A percentile compares a stretch with the other conserved stretches of the same genome.
These are phyloP conservation scores for Pezicula neosporulosa DNA, from an alignment of 2,329 filamentous ascomycete species.

Conservation along the genomic window DNA sequence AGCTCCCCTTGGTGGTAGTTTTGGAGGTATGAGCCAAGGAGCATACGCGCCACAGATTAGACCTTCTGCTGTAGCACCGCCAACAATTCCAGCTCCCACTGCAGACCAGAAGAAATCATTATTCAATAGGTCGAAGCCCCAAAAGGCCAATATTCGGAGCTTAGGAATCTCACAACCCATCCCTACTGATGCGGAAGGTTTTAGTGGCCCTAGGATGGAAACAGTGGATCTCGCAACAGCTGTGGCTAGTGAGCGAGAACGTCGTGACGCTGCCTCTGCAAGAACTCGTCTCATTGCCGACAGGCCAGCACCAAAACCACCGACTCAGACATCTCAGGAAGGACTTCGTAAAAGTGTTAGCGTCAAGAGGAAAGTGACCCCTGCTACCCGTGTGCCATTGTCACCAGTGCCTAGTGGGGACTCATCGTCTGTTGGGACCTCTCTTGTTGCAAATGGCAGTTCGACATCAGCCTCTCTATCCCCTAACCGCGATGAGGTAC, in stretches of 20 bases:
- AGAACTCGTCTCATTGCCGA: slow-evolving; percentile 19
- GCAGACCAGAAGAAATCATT: slow-evolving; percentile 19
- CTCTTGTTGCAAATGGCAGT: slow-evolving; percentile 16
- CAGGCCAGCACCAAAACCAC: slow-evolving; percentile 18
- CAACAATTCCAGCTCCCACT: slow-evolving; percentile 2
- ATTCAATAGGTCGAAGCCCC: slow-evolving; percentile 19
- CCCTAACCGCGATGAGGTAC: slow-evolving; percentile 26
- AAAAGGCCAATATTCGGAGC: slow-evolving; percentile 19
- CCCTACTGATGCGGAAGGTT: slow-evolving; percentile 6
- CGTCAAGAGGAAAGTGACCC: slow-evolving; percentile 17
- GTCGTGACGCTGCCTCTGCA: slow-evolving; percentile 20
- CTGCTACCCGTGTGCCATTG: slow-evolving; percentile 7
- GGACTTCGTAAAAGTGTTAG: slow-evolving; percentile 16
- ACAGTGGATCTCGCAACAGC: slow-evolving; percentile 29
- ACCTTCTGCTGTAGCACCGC: slow-evolving; percentile 3
- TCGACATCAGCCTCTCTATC: slow-evolving; percentile 28
- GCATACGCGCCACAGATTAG: slow-evolving; percentile 15
- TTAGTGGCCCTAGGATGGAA: slow-evolving; percentile 19
- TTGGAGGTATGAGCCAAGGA: slow-evolving; percentile 1
- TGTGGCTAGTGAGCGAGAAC: slow-evolving; percentile 24
- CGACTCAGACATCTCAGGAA: slow-evolving; percentile 14
- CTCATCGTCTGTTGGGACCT: slow-evolving; percentile 9
- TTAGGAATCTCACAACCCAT: slow-evolving; percentile 28
- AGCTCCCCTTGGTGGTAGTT: slow-evolving; percentile 7
- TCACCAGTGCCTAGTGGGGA: slow-evolving; percentile 14